Base-by-base conservation (phyloP, 257 asterid species). In the Plantago ovata region DNA sequence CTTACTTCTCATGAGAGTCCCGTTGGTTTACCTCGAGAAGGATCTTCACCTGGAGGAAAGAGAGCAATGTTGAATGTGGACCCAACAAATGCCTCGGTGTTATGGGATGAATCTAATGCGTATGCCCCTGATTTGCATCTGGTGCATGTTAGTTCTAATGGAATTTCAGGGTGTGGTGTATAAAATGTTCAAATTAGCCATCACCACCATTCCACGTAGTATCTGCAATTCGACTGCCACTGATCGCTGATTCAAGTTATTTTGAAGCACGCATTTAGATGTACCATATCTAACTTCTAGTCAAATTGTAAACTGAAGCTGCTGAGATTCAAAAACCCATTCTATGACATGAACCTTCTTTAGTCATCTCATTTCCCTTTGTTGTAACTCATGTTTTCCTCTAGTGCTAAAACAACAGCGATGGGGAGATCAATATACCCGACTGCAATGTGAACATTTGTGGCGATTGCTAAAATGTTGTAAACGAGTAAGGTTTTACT, bases 1-100 rank as follows among this genome's bases (percentile, higher is more conserved):
- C 81, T 86, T 50, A 86, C 95, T 56, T 80, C 95, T 20, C 95
- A 79, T 64, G 95, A 69, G 66, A 78, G 89, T 39, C 82, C 87
- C 0, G 80, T 77, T 9, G 83, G 87, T 32, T 51, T 82, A 65
- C 79, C 78, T 54, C 66, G 57, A 41, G 89, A 77, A 69, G 84
- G 86, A 56, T 81, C 83, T 52, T 67, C 87, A 14, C 72, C 84
- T 0, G 80, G 72, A 33, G 81, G 75, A 11, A 79, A 70, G 76
- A 75, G 80, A 62, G 62, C 77, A 3, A 49, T 72, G 62, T 73
- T 66, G 7, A 79, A 71, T 33, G 65, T 75, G 72, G 94, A 78
- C 40, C 62, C 84, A 9, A 61, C 86, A 46, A 72, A 67, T 22
- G 64, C 70, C 15, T 69, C 90, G 7, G 70, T 75, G 40, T 50